Evolutionary conservation across 2,329 filamentous ascomycete genomes (phyloP).

Genomic region (Arthrinium phaeospermum): DNA sequence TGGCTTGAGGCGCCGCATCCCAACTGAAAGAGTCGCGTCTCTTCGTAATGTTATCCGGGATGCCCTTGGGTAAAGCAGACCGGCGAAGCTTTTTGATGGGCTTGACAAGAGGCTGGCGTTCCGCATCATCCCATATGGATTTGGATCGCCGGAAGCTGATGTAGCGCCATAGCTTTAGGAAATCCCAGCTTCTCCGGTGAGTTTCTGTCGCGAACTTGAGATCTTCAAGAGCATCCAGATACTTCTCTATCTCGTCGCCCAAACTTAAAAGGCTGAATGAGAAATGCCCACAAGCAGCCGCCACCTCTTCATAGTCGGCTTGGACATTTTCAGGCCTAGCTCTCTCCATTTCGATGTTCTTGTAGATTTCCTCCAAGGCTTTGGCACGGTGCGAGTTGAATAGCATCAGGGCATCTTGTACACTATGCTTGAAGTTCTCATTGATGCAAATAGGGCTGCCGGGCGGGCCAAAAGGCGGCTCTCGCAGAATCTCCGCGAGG

Average conservation of each 20-base stretch:
- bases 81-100: conserved; percentile 55
- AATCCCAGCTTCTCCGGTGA: conserved; percentile 75
- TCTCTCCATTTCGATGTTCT: conserved; percentile 74
- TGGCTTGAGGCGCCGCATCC: conserved; percentile 57
- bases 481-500: conserved; percentile 83
- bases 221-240: conserved; percentile 84
- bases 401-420: conserved; percentile 78
- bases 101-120: conserved; percentile 48
- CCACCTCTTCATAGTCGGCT: conserved; percentile 95
- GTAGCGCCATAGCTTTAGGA: conserved; percentile 78
- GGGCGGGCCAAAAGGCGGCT: conserved; percentile 79
- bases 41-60: conserved; percentile 58
- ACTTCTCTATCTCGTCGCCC: conserved; percentile 84
- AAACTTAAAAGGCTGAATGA: conserved; percentile 91
- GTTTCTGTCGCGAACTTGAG: conserved; percentile 74
- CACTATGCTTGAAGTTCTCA: conserved; percentile 78
- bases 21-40: conserved; percentile 61
- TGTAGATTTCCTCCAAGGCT: conserved; percentile 81
- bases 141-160: conserved; percentile 37
- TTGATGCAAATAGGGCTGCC: conserved; percentile 76
- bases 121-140: conserved; percentile 41
- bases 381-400: conserved; percentile 78
- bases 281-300: conserved; percentile 97
- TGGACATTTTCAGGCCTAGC: conserved; percentile 75
- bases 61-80: conserved; percentile 61